Conservation (phyloP, 2,329 filamentous ascomycete genomes). For the Exserohilum turcica region DNA sequence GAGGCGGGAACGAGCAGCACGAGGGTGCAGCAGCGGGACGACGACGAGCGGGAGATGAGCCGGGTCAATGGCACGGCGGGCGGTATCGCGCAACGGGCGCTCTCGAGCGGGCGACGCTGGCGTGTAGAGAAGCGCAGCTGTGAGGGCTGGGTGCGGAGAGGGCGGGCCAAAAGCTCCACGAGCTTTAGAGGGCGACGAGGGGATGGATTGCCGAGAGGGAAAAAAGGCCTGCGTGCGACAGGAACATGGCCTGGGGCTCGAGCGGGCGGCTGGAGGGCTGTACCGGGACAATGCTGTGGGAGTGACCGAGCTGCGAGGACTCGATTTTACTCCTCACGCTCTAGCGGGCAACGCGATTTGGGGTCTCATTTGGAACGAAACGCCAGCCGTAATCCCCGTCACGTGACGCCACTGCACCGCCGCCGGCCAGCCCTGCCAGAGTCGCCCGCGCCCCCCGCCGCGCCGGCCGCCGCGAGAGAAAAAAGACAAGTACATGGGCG, state of each 20-base stretch:
- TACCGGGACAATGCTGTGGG: constrained; percentile 34
- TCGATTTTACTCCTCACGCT: constrained; percentile 32
- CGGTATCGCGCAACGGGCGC: constrained; percentile 16
- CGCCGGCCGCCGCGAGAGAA: neutral
- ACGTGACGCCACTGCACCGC: constrained; percentile 19
- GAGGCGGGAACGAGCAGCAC: constrained; percentile 19
- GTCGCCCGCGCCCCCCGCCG: constrained; percentile 8
- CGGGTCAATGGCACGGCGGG: constrained; percentile 17
- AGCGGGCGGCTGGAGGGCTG: constrained; percentile 21
- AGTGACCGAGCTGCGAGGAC: constrained; percentile 33
- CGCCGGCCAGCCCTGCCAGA: constrained; percentile 3
- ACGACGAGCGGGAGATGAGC: constrained; percentile 5
- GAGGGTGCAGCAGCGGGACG: constrained; percentile 14
- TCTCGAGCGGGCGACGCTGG: constrained; percentile 18
- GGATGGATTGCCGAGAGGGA: constrained; percentile 34
- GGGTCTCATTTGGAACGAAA: constrained; percentile 10
- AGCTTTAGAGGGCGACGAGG: constrained; percentile 44
- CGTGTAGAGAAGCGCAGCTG: constrained; percentile 31
- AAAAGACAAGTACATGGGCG: neutral
- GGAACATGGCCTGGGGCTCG: constrained; percentile 38
- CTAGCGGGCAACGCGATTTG: constrained; percentile 20
- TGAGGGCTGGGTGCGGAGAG: constrained; percentile 42
- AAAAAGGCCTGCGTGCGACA: constrained; percentile 19
- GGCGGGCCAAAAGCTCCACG: constrained; percentile 45
- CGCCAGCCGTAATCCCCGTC: constrained; percentile 24